Percentiles rank a stretch among this genome's conserved stretches.
Conservation (phyloP, 257 asterid genomes). For the Solanum pimpinellifolium region DNA sequence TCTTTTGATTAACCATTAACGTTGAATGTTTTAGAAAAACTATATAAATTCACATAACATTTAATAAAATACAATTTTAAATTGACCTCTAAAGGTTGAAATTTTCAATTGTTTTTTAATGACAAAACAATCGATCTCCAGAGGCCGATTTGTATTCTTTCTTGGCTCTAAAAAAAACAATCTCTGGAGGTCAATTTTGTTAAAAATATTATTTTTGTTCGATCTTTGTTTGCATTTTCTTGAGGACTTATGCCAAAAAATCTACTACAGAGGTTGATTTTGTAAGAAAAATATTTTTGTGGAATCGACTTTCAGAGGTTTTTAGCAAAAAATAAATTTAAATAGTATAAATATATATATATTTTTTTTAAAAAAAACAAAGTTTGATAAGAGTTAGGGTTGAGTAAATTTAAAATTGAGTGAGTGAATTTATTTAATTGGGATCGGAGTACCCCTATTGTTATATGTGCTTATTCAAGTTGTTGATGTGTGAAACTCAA, state of each 20-base stretch:
- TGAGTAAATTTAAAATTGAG: fast-evolving
- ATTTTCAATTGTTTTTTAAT: too few species aligned
- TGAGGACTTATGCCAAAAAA: neutral
- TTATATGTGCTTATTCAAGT: too few species aligned
- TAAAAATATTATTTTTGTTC: neutral
- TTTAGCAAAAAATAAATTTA: neutral
- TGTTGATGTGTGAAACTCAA: too few species aligned
- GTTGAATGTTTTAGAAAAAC: too few species aligned
- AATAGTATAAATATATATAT: too few species aligned
- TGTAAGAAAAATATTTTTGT: neutral
- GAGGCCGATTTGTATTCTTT: neutral
- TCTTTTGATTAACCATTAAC: too few species aligned
- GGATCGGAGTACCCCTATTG: neutral
- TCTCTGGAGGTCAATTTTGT: neutral
- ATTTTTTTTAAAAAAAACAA: fast-evolving
- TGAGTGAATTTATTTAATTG: neutral
- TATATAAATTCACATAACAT: neutral
- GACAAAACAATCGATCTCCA: neutral
- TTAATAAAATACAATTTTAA: too few species aligned
- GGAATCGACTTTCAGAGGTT: neutral
- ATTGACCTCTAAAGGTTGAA: neutral
- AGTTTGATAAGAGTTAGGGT: neutral
- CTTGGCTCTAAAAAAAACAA: too few species aligned
- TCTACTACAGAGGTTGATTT: neutral
- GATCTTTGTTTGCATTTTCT: too few species aligned